Conservation (phyloP, 2,329 filamentous ascomycete species). For the Mollisiaceae sp. region DNA sequence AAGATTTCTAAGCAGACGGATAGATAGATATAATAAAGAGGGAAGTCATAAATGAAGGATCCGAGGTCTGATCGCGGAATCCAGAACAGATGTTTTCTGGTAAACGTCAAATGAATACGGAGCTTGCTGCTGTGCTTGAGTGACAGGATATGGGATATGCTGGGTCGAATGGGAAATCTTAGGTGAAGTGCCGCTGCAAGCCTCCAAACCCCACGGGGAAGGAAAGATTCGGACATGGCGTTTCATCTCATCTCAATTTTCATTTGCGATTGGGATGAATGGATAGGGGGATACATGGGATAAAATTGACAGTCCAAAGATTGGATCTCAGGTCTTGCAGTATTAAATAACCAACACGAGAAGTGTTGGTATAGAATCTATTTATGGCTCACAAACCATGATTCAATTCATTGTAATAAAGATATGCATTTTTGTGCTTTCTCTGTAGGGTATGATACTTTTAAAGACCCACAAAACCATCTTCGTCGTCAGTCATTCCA, state of each 20-base stretch:
- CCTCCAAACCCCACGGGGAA: too few relatives aligned
- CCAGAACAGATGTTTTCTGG: not conserved
- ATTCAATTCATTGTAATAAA: not conserved
- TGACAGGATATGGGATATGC: not conserved
- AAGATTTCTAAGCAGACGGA: not conserved
- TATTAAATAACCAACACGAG: not conserved
- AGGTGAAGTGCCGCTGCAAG: too few relatives aligned
- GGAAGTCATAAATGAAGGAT: not conserved
- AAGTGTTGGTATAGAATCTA: not conserved
- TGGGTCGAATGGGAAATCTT: not conserved
- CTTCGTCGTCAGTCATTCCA: not conserved
- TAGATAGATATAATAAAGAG: not conserved
- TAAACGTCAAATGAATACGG: conserved; percentile 2
- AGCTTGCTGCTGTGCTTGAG: not conserved
- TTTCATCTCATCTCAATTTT: not conserved
- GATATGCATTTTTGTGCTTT: not conserved
- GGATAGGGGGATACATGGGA: not conserved
- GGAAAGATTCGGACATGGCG: too few relatives aligned
- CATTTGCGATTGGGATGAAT: not conserved
- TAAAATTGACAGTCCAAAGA: not conserved
- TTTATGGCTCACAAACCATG: not conserved
- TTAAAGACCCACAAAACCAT: conserved; percentile 1
- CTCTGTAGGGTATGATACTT: not conserved
- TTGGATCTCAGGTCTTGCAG: not conserved
- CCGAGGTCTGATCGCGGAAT: not conserved